Base-by-base conservation (phyloP, 2,329 filamentous ascomycete species). In the Penicillium sp. region DNA sequence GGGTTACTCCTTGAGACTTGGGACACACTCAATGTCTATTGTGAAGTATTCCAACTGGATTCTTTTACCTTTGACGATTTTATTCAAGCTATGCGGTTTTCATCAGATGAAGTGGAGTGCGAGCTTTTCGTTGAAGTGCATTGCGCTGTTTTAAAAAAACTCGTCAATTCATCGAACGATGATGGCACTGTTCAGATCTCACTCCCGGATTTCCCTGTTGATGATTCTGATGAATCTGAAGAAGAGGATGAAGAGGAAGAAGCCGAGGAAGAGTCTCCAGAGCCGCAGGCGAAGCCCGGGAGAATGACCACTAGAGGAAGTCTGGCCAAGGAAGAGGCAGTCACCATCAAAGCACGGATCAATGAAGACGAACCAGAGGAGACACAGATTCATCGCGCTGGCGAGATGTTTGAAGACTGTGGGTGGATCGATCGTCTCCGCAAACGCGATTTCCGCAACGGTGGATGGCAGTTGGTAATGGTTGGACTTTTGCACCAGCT, bases 41-140 rank as follows among this genome's bases (percentile, higher is more conserved):
- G 92, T 69, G 91, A 96, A 68, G 88, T 97, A 18, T 96, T 96
- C 69, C 85, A 90, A 68, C 81, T 99, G 26, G 94, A 99, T 73
- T 97, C 93, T 0, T 99, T 99, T 70, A 97, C 93, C 0, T 95
- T 97, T 67, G 94, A 99, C 71, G 94, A 99, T 72, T 97, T 92
- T 67, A 82, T 96, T 5, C 89, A 97, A 70, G 89, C 92, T 0
- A 86, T 99, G 81, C 83, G 87, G 47, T 88, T 92, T 56, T 83
- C 89, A 0, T 91, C 86, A 0, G 83, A 87, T 34, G 85, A 90
- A 22, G 78, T 85, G 1, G 87, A 88, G 8, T 94, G 94, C 50
- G 89, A 97, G 69, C 79, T 99, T 0, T 87, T 97, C 63, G 87
- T 90, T 48, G 94, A 99, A 72, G 84, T 94, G 5, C 93, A 97